These are phyloP conservation scores for Panus rudis DNA, from an alignment of 768 basidiomycete genomes.

Conservation along the genomic window DNA sequence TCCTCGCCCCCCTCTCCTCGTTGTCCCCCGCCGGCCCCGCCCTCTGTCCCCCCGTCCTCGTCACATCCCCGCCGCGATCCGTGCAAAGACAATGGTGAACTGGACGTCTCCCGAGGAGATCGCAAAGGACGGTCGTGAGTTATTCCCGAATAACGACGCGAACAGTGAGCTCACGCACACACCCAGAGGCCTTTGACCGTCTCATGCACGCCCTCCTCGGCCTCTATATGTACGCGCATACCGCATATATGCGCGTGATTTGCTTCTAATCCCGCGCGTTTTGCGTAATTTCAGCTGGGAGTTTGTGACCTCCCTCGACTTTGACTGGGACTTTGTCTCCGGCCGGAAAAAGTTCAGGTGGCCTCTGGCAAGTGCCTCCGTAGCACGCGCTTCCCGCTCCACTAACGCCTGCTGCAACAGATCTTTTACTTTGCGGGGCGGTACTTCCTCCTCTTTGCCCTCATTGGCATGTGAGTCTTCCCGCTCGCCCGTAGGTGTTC, in stretches of 20 bases:
- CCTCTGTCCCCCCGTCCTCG: conserved; percentile 1
- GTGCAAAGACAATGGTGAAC: conserved; percentile 26
- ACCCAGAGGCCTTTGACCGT: conserved; percentile 29
- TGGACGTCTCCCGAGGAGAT: conserved; percentile 35
- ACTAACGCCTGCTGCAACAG: conserved; percentile 13
- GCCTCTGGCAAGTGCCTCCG: conserved; percentile 30
- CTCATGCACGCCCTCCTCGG: conserved; percentile 37
- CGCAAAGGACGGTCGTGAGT: conserved; percentile 30
- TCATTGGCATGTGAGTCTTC: conserved; percentile 36
- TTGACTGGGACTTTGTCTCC: conserved; percentile 32
- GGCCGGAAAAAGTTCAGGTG: conserved; percentile 37
- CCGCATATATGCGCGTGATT: neutral
- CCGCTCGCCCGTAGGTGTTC: too few species aligned
- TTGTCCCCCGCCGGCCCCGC: neutral
- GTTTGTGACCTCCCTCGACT: conserved; percentile 31
- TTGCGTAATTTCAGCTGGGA: conserved; percentile 31
- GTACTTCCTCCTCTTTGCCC: conserved; percentile 34
- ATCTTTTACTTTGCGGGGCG: conserved; percentile 37
- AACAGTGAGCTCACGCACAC: neutral
- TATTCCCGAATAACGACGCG: neutral
- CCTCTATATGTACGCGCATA: conserved; percentile 36
- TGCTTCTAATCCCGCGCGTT: neutral
- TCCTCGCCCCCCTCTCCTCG: conserved; percentile 4
- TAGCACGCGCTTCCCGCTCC: neutral
- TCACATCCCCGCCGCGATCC: neutral